phyloP scores from a whole-genome alignment of 2,329 filamentous ascomycete species.

The Huntiella abstrusa region DNA sequence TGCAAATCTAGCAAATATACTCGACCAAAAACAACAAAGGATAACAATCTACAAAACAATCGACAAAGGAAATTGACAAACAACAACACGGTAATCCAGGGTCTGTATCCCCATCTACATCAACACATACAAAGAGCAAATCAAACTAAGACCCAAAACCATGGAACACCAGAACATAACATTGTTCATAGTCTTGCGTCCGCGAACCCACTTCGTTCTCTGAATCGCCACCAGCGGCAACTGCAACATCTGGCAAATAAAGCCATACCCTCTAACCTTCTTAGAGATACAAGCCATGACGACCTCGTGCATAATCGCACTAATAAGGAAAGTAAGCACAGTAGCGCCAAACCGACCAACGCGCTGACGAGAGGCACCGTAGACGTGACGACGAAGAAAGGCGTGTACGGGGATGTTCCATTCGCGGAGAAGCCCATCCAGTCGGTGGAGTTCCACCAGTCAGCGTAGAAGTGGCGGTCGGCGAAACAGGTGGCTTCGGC shows the following conservation, averaged over 20 bases:
- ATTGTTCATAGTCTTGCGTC: slow-evolving; percentile 65
- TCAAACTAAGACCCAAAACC: slow-evolving; percentile 68
- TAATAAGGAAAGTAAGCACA: slow-evolving; percentile 78
- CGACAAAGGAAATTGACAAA: neutral
- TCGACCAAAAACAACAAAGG: too few species aligned
- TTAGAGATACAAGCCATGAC: slow-evolving; percentile 97
- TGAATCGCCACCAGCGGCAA: slow-evolving; percentile 88
- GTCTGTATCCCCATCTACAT: slow-evolving; percentile 17
- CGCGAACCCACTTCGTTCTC: slow-evolving; percentile 56
- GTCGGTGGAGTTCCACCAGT: slow-evolving; percentile 63
- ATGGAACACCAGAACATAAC: slow-evolving; percentile 83
- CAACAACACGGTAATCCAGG: neutral
- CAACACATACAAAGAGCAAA: slow-evolving; percentile 38
- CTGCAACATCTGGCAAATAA: slow-evolving; percentile 90
- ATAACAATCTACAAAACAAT: neutral
- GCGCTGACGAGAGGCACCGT: slow-evolving; percentile 58
- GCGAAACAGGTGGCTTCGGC: slow-evolving; percentile 88
- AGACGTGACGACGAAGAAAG: slow-evolving; percentile 88
- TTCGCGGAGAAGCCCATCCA: slow-evolving; percentile 94
- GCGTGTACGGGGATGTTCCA: slow-evolving; percentile 98
- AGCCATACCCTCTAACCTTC: slow-evolving; percentile 87
- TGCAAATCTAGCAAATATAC: too few species aligned
- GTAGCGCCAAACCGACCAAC: slow-evolving; percentile 65
- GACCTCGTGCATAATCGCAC: slow-evolving; percentile 76
- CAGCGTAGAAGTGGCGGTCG: slow-evolving; percentile 79